Base-by-base conservation (phyloP, 2,329 filamentous ascomycete genomes). In the Colletotrichum scovillei region DNA sequence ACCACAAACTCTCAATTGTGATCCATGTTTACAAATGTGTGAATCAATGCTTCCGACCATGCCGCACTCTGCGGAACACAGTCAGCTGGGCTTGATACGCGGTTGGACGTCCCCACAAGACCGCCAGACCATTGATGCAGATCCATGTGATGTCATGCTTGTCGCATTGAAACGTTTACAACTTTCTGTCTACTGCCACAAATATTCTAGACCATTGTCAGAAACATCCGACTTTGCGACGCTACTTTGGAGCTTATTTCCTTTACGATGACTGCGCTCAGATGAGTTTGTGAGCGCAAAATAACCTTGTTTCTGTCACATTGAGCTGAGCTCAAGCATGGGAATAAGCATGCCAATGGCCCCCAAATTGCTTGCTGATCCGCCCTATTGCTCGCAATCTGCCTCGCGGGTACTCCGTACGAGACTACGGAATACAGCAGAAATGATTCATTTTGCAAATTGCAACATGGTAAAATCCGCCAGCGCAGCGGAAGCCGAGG, bases 101-200 rank as follows among this genome's bases (percentile, higher is more conserved):
- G 35, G 49, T 12, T 22, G 30, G 6, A 12, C 19, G 3, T 5
- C 4, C 30, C 28, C 26, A 7, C 69, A 22, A 26, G n/a, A 28
- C 49, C 53, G 9, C n/a, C 8, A 42, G 19, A 22, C 6, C 38
- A 58, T 8, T 67, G 24, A 55, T 4, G 63, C 8, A 22, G 57
- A 35, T 56, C 32, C 12, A 4, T 28, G 66, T 64, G 70, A 69
- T 69, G 66, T 69, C 70, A 72, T 56, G 12, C n/a, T 30, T 49
- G 12, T 30, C 11, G 55, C 70, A 59, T 49, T 24, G 38, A 64
- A 72, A 35, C 42, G 14, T 11, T 28, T 19, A 28, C 52, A 35
- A 30, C 49, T 7, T 28, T 22, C 7, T 12, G 35, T 46, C n/a
- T 35, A 28, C 7, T 19, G 35, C 56, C 28, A n/a, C 6, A 55